Percentiles rank a stretch among this genome's conserved stretches.
Conservation (phyloP, 345 rosid genomes). For the Eucalyptus cladocalyx region DNA sequence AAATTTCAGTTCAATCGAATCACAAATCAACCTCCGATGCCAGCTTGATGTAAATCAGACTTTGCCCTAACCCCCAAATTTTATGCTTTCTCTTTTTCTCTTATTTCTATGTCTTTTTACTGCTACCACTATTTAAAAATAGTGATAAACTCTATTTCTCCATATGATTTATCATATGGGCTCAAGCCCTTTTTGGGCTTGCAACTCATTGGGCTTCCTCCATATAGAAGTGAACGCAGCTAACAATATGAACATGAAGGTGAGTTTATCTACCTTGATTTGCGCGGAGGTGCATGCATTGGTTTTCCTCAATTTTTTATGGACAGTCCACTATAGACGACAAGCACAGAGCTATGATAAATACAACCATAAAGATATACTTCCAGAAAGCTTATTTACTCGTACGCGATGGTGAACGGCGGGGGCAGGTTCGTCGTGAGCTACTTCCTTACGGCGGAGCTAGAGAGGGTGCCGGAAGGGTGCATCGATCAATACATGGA, state of each 20-base stretch:
- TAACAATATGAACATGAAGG: background rate
- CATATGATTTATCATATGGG: no score
- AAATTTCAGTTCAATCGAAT: no score
- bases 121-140: no score
- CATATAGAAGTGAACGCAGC: no score
- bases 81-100: no score
- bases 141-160: no score
- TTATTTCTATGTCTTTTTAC: no score
- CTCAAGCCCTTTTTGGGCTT: no score
- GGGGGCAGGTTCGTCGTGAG: conserved; percentile 78
- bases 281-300: background rate
- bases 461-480: conserved; percentile 52
- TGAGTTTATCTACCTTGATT: background rate
- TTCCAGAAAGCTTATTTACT: conserved; percentile 19
- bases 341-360: background rate
- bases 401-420: conserved; percentile 72
- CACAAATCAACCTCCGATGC: no score
- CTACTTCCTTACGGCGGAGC: conserved; percentile 52
- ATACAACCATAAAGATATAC: background rate
- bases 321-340: background rate
- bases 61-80: no score
- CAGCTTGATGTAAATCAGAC: no score
- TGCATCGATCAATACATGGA: conserved; percentile 57
- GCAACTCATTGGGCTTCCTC: no score
- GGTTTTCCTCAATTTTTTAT: background rate